Conservation (phyloP, 2,329 filamentous ascomycete genomes). For the Nemania sp. region DNA sequence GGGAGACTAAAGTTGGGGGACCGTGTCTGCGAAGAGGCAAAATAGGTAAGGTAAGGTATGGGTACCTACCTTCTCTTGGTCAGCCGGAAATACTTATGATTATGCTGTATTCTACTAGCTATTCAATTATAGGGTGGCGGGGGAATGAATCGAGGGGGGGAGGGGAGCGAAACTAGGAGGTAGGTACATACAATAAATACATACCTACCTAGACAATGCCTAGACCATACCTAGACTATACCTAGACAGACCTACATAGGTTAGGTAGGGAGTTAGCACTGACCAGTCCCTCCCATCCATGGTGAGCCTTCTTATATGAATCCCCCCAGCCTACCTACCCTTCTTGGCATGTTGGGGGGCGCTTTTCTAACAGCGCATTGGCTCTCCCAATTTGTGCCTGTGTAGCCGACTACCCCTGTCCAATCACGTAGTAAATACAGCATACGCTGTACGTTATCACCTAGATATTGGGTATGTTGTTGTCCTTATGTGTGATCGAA, state of each 20-base stretch:
- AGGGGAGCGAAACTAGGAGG: background rate
- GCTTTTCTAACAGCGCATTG: constrained; percentile 4
- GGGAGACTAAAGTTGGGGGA: constrained; percentile 13
- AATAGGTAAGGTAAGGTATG: background rate
- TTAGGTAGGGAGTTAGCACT: background rate
- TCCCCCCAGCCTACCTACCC: background rate
- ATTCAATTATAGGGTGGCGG: constrained; percentile 34
- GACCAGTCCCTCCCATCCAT: background rate
- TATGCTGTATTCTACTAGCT: constrained; percentile 10
- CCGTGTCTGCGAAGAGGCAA: constrained; percentile 28
- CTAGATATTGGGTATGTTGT: background rate
- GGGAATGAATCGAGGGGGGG: constrained; percentile 30
- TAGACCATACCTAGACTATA: too few species aligned
- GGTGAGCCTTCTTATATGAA: background rate
- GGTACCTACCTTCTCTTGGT: background rate
- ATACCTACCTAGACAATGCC: background rate
- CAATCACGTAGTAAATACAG: background rate
- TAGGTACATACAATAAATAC: background rate
- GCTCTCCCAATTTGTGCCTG: constrained; percentile 1
- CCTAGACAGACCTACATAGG: background rate
- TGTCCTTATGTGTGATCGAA: background rate
- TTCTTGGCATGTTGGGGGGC: constrained; percentile 16
- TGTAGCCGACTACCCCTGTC: constrained; percentile 10
- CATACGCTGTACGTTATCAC: background rate
- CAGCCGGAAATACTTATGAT: constrained; percentile 15